Evolutionary conservation across 164 flowering plant species (phyloP).

Genomic region (Stephania japonica): DNA sequence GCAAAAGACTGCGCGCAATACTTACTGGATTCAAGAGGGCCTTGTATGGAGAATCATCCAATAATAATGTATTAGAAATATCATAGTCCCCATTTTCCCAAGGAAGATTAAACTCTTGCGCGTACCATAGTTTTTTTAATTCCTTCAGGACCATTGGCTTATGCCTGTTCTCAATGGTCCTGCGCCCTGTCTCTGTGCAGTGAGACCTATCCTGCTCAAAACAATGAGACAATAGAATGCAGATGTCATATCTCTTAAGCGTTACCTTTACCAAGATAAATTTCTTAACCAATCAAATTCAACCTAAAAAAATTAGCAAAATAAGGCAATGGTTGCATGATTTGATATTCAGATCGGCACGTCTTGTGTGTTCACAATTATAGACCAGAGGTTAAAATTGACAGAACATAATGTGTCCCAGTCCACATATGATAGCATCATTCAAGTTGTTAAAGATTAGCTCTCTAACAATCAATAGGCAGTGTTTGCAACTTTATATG

Average conservation of each 20-base stretch:
- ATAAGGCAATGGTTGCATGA: neutral
- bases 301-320: neutral
- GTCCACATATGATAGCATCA: neutral
- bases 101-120: constrained; percentile 45
- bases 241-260: neutral
- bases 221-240: neutral
- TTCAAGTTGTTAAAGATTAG: neutral
- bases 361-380: neutral
- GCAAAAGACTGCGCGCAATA: neutral
- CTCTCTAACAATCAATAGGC: neutral
- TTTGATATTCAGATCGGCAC: neutral
- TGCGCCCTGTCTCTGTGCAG: constrained; percentile 53
- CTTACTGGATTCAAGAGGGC: constrained; percentile 78
- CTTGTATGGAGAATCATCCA: constrained; percentile 85
- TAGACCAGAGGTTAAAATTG: neutral
- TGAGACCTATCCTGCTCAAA: constrained; percentile 54
- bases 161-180: constrained; percentile 51
- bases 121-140: constrained; percentile 69
- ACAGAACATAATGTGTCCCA: neutral
- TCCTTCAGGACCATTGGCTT: constrained; percentile 77
- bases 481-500: no score
- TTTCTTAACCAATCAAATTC: neutral
- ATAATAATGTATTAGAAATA: constrained; percentile 65
- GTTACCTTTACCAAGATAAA: neutral
- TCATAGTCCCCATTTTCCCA: constrained; percentile 66